Evolutionary conservation across 352 stramenopile genomes (phyloP).

Genomic region (Globisporangium polare): DNA sequence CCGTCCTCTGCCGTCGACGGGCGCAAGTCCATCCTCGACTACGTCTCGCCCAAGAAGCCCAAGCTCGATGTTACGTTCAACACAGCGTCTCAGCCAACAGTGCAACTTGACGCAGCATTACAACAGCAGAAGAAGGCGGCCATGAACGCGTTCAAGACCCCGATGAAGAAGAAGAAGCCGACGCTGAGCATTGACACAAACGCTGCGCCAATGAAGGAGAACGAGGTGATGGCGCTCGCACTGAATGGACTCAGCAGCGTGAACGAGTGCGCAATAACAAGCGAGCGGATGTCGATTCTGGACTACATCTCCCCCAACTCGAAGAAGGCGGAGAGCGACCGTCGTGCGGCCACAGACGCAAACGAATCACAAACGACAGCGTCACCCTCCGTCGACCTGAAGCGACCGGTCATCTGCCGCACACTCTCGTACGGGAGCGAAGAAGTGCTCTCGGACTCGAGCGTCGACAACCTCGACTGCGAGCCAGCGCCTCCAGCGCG

Average conservation of each 20-base stretch:
- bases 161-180: slow-evolving; percentile 17
- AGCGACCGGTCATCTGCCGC: slow-evolving; percentile 10
- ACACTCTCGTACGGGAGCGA: slow-evolving; percentile 14
- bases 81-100: background rate
- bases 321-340: slow-evolving; percentile 9
- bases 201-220: background rate
- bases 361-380: background rate
- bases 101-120: background rate
- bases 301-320: slow-evolving; percentile 20
- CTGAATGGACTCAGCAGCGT: background rate
- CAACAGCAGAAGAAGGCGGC: background rate
- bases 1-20: background rate
- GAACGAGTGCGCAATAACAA: background rate
- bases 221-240: background rate
- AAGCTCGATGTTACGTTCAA: background rate
- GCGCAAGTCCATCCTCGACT: slow-evolving; percentile 6
- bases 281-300: slow-evolving; percentile 7
- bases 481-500: background rate
- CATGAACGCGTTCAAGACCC: slow-evolving; percentile 10
- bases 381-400: background rate
- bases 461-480: slow-evolving; percentile 3
- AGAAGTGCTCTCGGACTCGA: slow-evolving; percentile 14
- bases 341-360: background rate
- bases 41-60: background rate
- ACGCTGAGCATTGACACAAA: slow-evolving; percentile 7